Base-by-base conservation (phyloP, 139 green algal species). In the Mesostigma viride region DNA sequence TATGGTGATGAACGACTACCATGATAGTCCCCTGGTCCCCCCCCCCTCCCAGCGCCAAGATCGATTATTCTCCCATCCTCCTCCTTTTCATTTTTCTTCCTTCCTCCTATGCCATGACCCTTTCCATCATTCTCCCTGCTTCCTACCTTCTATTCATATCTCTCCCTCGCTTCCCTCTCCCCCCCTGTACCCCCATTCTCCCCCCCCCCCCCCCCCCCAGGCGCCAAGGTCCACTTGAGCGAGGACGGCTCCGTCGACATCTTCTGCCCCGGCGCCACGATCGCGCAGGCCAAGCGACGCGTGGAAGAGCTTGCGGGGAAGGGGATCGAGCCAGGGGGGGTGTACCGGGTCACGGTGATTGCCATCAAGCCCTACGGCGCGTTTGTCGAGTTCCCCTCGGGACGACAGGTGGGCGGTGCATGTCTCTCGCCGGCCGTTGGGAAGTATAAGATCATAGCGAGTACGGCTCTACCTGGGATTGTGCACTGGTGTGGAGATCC, bases 291-390 rank as follows among this genome's bases (percentile, higher is more conserved):
- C 53, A 62, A 32, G 53, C 11, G 20, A 31, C 53, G 53, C 11
- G 17, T 62, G n/a, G 53, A 62, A 62, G 53, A 27, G 26, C 5
- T 62, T 17, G n/a, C 53, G 5, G 53, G n/a, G 6, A 27, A 62
- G 14, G n/a, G 70, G 47, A 8, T 77, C n/a, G 46, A 73, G 31
- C 46, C 74, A 31, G 70, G 70, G 8, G 27, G 5, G 26, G 34
- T 8, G n/a, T 73, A 77, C 31, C 62, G 17, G 22, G 70, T 6
- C 4, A 53, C 14, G 33, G 70, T 77, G 27, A 24, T 53, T 20
- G 28, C 65, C 24, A 44, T 77, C 2, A 35, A 45, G 17, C 65
- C 74, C 53, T 77, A 61, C 35, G 70, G 70, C 53, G 70, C 70
- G 31, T 69, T 77, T 61, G 46, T 77, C 33, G 70, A 77, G 47